Base-by-base conservation (phyloP, 495 filamentous ascomycete species). In the Echria macrotheca region DNA sequence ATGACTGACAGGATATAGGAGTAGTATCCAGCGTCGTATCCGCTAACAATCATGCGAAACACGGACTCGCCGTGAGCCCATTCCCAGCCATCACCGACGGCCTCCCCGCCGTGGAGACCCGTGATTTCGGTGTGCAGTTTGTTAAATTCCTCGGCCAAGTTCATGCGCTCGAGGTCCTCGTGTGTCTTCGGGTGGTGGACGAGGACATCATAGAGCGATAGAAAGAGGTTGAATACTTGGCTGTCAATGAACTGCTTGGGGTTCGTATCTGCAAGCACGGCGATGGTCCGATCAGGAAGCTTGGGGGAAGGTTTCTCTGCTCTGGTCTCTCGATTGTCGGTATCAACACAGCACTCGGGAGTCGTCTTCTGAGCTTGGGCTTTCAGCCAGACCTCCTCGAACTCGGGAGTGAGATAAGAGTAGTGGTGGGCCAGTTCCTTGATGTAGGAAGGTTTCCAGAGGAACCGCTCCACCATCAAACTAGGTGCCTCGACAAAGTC, bases 11-110 rank as follows among this genome's bases (percentile, higher is more conserved):
- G 32, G 5, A 86, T 65, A 62, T 88, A 87, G 2, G 83, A 82
- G 58, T 86, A 87, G 65, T 86, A 86, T 14, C 84, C 85, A 25
- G 78, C 83, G 67, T 87, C 83, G 54, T 87, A 86, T 0, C 82
- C 84, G 21, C 82, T 81, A 45, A 87, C 83, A 63, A 87, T 65
- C 63, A 86, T 84, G 11, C 83, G 82, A 55, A 87, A 85, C 0
- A 79, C 85, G 0, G 83, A 82, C 60, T 85, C 69, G 14, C 82
- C 83, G 61, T 87, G 71, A 1, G 77, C 83, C 83, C 83, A 87
- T 38, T 77, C 76, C 37, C 78, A 55, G 10, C 70, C 69, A 43
- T 69, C 57, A 2, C 74, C 78, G 7, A 81, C 49, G 9, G 29
- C 36, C 17, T 49, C 47, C 0, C 81, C 81, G 1, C 83, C 81